A percentile compares a stretch with the other conserved stretches of the same genome.
phyloP scores from a whole-genome alignment of 305 asterid genomes.

The Solanum aculeatissimum region DNA sequence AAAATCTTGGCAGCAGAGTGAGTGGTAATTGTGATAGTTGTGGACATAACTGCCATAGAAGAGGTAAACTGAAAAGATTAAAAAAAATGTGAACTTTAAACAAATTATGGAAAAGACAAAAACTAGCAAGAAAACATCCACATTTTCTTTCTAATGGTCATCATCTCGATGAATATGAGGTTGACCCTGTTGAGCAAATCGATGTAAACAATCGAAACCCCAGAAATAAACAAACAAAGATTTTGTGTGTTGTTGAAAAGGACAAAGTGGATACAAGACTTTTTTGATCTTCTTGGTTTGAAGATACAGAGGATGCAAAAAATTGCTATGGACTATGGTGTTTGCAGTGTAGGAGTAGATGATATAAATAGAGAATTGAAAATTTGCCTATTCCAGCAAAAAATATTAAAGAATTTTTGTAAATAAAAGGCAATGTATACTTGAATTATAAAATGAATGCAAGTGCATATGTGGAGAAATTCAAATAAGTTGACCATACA shows the following conservation, averaged over 20 bases:
- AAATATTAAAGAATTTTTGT: neutral
- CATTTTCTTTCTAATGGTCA: conserved; percentile 31
- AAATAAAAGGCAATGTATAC: neutral
- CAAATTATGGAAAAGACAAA: conserved; percentile 11
- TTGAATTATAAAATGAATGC: neutral
- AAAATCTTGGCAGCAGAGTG: neutral
- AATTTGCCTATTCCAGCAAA: neutral
- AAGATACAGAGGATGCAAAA: neutral
- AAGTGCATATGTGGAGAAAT: neutral
- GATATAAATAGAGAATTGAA: neutral
- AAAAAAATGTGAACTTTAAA: conserved; percentile 2
- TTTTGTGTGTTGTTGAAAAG: neutral
- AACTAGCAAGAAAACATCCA: conserved; percentile 28
- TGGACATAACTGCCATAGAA: conserved; percentile 20
- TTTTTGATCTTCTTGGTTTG: neutral
- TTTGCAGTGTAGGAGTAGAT: neutral
- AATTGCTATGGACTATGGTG: neutral
- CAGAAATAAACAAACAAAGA: neutral
- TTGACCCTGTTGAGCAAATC: conserved; percentile 18
- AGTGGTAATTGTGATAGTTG: conserved; percentile 2
- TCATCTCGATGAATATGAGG: conserved; percentile 33
- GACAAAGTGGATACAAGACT: neutral
- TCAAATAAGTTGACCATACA: neutral
- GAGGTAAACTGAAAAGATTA: neutral
- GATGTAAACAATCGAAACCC: neutral